A percentile compares a stretch with the other conserved stretches of the same genome.
Conservation (phyloP, 768 basidiomycete genomes). For the Fomitopsis serialis region DNA sequence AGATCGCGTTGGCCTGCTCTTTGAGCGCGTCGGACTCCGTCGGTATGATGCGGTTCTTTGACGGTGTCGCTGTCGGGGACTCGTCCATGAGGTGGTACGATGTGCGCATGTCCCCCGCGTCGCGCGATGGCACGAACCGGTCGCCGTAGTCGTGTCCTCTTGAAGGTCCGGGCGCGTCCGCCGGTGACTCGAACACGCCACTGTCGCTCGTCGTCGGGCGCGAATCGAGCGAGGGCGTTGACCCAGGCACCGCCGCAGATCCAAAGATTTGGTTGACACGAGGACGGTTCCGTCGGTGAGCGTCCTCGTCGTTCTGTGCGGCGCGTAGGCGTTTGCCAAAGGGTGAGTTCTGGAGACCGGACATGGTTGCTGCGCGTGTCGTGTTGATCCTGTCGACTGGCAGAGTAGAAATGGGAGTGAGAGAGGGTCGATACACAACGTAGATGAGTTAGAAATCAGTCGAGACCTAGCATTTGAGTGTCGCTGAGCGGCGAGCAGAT, state of each 20-base stretch:
- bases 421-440: slow-evolving; percentile 14
- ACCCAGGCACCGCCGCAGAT: slow-evolving; percentile 29
- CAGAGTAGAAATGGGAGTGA: slow-evolving; percentile 10
- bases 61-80: slow-evolving; percentile 29
- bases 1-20: slow-evolving; percentile 83
- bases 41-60: slow-evolving; percentile 36
- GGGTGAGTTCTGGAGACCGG: slow-evolving; percentile 77
- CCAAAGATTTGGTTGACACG: slow-evolving; percentile 53
- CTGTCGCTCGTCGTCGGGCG: slow-evolving; percentile 51
- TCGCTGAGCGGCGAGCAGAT: neutral
- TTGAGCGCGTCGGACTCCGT: slow-evolving; percentile 41
- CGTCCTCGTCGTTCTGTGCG: slow-evolving; percentile 52
- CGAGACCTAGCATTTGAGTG: slow-evolving; percentile 16
- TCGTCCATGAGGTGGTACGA: slow-evolving; percentile 58
- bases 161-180: slow-evolving; percentile 14
- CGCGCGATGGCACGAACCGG: slow-evolving; percentile 62
- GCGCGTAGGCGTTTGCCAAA: slow-evolving; percentile 82
- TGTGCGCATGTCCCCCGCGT: slow-evolving; percentile 54
- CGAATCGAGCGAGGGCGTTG: slow-evolving; percentile 54
- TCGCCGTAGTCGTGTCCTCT: slow-evolving; percentile 34
- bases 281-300: slow-evolving; percentile 45
- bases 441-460: slow-evolving; percentile 12
- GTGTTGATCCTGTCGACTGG: slow-evolving; percentile 8
- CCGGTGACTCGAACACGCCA: slow-evolving; percentile 39
- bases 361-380: slow-evolving; percentile 38